Base-by-base conservation (phyloP, 2,329 filamentous ascomycete genomes). In the Capronia epimyces region DNA sequence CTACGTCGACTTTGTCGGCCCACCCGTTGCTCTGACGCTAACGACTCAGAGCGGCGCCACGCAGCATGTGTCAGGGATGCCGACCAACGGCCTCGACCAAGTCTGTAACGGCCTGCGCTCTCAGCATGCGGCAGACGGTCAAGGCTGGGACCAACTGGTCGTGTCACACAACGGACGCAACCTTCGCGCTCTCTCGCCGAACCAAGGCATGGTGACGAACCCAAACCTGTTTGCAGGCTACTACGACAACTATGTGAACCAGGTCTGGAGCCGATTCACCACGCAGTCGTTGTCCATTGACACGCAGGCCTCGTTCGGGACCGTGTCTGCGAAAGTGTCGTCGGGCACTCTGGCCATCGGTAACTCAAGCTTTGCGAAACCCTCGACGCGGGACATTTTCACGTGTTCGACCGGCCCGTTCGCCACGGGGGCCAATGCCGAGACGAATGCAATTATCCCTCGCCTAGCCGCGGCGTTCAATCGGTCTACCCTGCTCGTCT, bases 391-490 rank as follows among this genome's bases (percentile, higher is more conserved):
- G 10, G 84, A 87, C 65, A 83, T 88, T 55, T 80, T 87, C 62
- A 77, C 76, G 29, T 86, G 82, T 68, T 82, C 77, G 58, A 80
- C 76, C 1, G 81, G 81, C 0, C 77, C 81, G 1, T 84, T 84
- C 66, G 73, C 69, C 1, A 66, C 69, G 3, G 60, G 60, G 3
- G 67, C 67, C 31, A 71, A 73, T 48, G 63, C 67, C 2, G 70
- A 74, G 62, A 73, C 76, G 64, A 77, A 79, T 53, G 82, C 82
- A 34, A 78, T 90, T 49, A 82, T 83, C 7, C 85, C 88, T 0
- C 76, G 87, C n/a, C 69, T 93, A 12, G 79, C 84, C 0, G 87
- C 87, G 1, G 86, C 84, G 1, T 80, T 91, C 62, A 89, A 90
- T 68, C 77, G 87, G 18, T 82, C 79, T 27, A 90, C 84, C 9